Base-by-base conservation (phyloP, 495 filamentous ascomycete species). In the Aspergillus saccharolyticus region DNA sequence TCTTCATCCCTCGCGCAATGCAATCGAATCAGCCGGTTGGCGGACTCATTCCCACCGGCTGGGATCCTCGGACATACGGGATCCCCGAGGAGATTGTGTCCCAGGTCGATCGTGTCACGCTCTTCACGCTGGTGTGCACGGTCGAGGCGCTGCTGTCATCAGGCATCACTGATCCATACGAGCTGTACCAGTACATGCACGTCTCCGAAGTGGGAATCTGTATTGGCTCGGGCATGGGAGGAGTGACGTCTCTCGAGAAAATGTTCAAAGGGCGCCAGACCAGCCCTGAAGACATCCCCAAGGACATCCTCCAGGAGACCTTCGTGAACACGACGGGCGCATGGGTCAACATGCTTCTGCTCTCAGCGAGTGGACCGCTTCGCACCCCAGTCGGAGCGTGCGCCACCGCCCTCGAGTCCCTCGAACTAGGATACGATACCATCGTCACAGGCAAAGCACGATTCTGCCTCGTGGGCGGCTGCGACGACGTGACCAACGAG, bases 271-370 rank as follows among this genome's bases (percentile, higher is more conserved):
- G 93, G 53, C 96, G 82, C 83, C 77, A 95, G 54, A 93, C 97
- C 76, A 91, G 90, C n/a, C n/a, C n/a, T n/a, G n/a, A n/a, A 75
- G 91, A 92, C 17, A 79, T 96, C 25, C 93, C 96, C 72, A 97
- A 97, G 74, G 93, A 97, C 70, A 95, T 97, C 63, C 80, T 97
- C 42, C 93, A 97, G 68, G 93, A 97, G 74, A 96, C 93, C 3
- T 97, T 97, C 82, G 96, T 97, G 82, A 97, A 97, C 75, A 97
- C 93, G 20, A 97, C 96, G 90, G 84, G 88, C 58, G 93, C 93
- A 6, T 97, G 93, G 93, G 91, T 97, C 49, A 97, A 97, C 77
- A 97, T 97, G 93, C 74, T 97, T 68, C 77, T 97, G 50, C 71
- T 97, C 53, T 97, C 94, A 9, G 96, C 93, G 10, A 96, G 94